Base-by-base conservation (phyloP, 176 grass and related monocot genomes). In the Cocos nucifera region DNA sequence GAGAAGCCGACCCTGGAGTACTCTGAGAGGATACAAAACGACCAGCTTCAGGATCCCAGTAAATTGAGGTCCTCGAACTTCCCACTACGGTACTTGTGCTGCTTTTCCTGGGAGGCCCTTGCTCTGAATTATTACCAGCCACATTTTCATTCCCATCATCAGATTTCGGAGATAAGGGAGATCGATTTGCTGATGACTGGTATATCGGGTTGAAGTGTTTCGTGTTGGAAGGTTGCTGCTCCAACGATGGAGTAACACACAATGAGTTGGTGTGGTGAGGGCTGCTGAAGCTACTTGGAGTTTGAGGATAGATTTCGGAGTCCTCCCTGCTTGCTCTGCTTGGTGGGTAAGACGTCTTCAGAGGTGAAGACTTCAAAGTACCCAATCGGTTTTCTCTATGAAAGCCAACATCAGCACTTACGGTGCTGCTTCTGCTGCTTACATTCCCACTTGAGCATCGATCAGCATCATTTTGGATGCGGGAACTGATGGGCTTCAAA, bases 181-280 rank as follows among this genome's bases (percentile, higher is more conserved):
- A 89, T 78, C 82, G 85, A 70, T 78, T 89, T 39, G 73, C 58
- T 51, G 70, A 78, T 69, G 82, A 77, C 73, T 95, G 89, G 49
- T 85, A 95, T 64, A 95, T 89, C 16, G 85, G 89, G 54, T 95
- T 95, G 69, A 95, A 85, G 76, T 89, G 85, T 62, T 77, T 85
- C 4, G 28, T 58, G 22, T 30, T 61, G 0, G 86, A 65, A 16
- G 75, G 62, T 32, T 85, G 78, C 50, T 78, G 85, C 29, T 83
- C 77, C 15, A 67, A 20, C 6, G 89, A 20, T 10, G 89, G 74
- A 17, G 75, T 77, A 4, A 66, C 69, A 61, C 73, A 71, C 54
- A 53, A 53, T 0, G 61, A 74, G 35, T 71, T 60, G 15, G 22
- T n/a, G 25, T 26, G 7, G 49, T 58, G 67, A 24, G 28, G 15